Conservation (phyloP, 139 green algal species). For the Bryopsis sp. region DNA sequence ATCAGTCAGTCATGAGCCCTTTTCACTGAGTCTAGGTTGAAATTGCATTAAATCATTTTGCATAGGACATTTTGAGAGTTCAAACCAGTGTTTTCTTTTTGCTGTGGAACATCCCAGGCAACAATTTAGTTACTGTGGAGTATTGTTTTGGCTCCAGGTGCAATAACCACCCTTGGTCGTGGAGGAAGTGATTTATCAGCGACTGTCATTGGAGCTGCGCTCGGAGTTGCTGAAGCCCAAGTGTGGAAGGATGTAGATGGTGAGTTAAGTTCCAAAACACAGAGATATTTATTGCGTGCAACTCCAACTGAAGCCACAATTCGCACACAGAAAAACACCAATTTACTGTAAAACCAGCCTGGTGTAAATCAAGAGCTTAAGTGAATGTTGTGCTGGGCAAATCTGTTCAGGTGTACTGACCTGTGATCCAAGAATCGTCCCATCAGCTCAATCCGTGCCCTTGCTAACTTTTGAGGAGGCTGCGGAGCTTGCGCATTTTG, state of each 20-base stretch:
- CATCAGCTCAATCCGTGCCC: constrained; percentile 60
- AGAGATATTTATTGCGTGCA: constrained; percentile 3
- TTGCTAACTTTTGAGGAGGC: constrained; percentile 96
- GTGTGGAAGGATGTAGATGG: constrained; percentile 99
- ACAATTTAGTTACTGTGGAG: no score
- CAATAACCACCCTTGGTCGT: constrained; percentile 93
- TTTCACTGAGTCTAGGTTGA: no score
- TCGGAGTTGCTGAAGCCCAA: constrained; percentile 76
- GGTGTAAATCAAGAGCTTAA: no score
- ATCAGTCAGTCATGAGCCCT: not conserved
- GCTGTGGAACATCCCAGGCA: no score
- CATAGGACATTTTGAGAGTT: no score
- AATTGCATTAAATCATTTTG: no score
- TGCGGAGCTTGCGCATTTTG: constrained; percentile 96
- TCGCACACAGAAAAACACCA: no score
- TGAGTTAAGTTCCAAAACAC: constrained; percentile 10
- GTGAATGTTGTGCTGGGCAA: constrained; percentile 29
- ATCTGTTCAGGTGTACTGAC: no score
- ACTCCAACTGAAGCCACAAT: no score
- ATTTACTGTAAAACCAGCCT: no score
- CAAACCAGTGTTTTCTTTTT: no score
- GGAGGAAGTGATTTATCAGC: constrained; percentile 91
- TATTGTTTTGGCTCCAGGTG: no score
- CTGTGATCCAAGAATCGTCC: constrained; percentile 78
- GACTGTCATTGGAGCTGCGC: constrained; percentile 83